Evolutionary conservation across 2,329 filamentous ascomycete genomes (phyloP).

Genomic region (Rachicladosporium sp.): DNA sequence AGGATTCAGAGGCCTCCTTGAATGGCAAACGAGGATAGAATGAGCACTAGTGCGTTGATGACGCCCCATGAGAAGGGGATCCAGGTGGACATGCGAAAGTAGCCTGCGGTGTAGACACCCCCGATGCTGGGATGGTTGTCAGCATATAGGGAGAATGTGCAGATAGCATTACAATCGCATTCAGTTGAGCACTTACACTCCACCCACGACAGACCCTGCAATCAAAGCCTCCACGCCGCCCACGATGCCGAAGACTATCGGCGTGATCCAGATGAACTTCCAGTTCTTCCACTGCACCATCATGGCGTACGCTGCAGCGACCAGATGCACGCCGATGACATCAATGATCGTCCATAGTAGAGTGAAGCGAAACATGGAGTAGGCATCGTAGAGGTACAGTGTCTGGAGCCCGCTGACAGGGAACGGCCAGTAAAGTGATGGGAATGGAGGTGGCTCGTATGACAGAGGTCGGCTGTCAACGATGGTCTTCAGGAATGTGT

Average conservation of each 20-base stretch:
- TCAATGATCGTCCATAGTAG: slow-evolving; percentile 75
- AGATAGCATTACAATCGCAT: neutral
- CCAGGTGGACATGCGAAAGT: slow-evolving; percentile 89
- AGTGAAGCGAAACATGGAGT: slow-evolving; percentile 79
- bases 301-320: slow-evolving; percentile 59
- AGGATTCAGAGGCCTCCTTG: slow-evolving; percentile 62
- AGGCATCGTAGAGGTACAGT: slow-evolving; percentile 57
- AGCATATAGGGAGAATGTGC: too few species aligned
- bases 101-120: slow-evolving; percentile 67
- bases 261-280: slow-evolving; percentile 56
- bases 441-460: slow-evolving; percentile 62
- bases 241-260: slow-evolving; percentile 56
- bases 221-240: slow-evolving; percentile 66
- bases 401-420: slow-evolving; percentile 43
- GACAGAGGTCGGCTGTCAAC: slow-evolving; percentile 37
- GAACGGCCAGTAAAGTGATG: slow-evolving; percentile 67
- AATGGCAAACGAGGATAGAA: slow-evolving; percentile 85
- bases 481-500: slow-evolving; percentile 33
- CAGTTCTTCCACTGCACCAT: slow-evolving; percentile 51
- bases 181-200: slow-evolving; percentile 47
- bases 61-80: slow-evolving; percentile 80
- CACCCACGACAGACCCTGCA: slow-evolving; percentile 67
- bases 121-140: slow-evolving; percentile 45
- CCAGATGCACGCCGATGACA: slow-evolving; percentile 62
- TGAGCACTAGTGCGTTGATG: slow-evolving; percentile 69